Base-by-base conservation (phyloP, 169 alveolate species). In the Plasmodium falciparum region DNA sequence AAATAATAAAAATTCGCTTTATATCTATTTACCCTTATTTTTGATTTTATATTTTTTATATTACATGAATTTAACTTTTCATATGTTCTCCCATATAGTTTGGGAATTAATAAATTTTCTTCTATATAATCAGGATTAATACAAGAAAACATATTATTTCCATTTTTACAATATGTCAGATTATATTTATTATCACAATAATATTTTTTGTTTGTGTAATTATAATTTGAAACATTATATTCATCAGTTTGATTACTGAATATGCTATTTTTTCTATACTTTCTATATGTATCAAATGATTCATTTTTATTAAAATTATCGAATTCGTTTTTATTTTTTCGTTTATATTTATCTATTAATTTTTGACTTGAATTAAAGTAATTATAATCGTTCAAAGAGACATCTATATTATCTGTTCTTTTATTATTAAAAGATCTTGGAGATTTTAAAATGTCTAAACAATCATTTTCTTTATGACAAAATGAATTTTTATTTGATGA, bases 1-100 rank as follows among this genome's bases (percentile, higher is more conserved):
- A 85, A 85, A 67, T 89, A 85, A 59, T 75, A 85, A 56, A 73
- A 85, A 69, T 89, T 66, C 5, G 90, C 88, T 49, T 78, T 65
- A 54, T 89, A 85, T 52, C 88, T 74, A 54, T 89, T 89, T 20
- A 73, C 85, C 20, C 52, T 75, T 50, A 85, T 89, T 49, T 67
- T 89, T 47, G 90, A 75, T 29, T 88, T 88, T 39, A 75, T 15
- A 58, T 73, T 89, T 43, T 75, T 52, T 50, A 73, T 89, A 50
- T 78, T 73, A 52, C 63, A 66, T 9, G 88, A 73, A 67, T 88
- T 88, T 71, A 78, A 26, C 47, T 63, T 88, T 78, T 88, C 75
- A 52, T 73, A 50, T 1, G 89, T 71, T 66, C 65, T 71, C 6
- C 90, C 88, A 47, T 73, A 78, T 6, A 78, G 22, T 20, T 88